These are phyloP conservation scores for Endocladia muricata DNA, from an alignment of 31 red algal species.

Conservation along the genomic window DNA sequence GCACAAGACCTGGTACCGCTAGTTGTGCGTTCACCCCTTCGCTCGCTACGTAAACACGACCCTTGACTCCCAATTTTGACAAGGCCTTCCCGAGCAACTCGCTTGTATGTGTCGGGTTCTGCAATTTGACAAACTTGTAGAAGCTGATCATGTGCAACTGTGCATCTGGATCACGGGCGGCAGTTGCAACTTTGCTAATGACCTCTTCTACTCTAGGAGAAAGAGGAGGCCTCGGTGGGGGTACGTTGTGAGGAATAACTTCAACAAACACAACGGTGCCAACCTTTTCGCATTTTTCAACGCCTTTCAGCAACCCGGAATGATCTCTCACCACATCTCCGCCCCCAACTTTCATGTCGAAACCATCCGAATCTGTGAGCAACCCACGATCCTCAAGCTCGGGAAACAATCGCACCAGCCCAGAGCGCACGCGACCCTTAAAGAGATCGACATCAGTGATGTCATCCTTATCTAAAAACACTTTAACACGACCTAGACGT, in stretches of 20 bases:
- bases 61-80: conserved; percentile 60
- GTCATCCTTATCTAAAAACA: conserved; percentile 42
- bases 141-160: conserved; percentile 58
- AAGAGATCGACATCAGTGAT: conserved; percentile 28
- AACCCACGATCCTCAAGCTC: conserved; percentile 46
- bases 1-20: conserved; percentile 42
- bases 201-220: conserved; percentile 40
- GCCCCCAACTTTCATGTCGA: conserved; percentile 54
- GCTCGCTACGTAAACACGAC: conserved; percentile 75
- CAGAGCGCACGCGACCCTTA: conserved; percentile 29
- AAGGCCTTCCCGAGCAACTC: conserved; percentile 24
- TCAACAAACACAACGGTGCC: conserved; percentile 55
- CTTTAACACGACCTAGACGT: conserved; percentile 39
- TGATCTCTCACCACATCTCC: conserved; percentile 10
- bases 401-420: conserved; percentile 49
- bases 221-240: conserved; percentile 34
- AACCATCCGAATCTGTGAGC: conserved; percentile 46
- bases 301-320: conserved; percentile 17
- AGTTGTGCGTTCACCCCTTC: conserved; percentile 91
- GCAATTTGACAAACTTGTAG: conserved; percentile 61
- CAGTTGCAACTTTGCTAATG: conserved; percentile 5
- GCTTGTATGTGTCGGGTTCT: conserved; percentile 15
- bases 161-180: conserved; percentile 15
- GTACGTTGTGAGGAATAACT: conserved; percentile 56
- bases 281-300: conserved; percentile 43